Base-by-base conservation (phyloP, 495 filamentous ascomycete genomes). In the Acidomyces sp. region DNA sequence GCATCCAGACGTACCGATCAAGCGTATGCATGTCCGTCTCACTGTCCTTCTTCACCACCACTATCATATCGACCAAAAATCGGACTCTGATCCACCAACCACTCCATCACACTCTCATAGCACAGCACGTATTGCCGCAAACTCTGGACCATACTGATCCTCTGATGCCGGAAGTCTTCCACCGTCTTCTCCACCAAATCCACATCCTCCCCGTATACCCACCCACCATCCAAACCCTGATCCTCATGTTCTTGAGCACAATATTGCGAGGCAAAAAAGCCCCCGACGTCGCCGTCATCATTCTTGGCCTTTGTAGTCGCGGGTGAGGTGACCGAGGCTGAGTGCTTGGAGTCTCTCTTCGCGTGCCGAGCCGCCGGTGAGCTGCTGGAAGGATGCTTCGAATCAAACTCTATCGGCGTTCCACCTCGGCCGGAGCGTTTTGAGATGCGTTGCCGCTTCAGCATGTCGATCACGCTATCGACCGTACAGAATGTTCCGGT, bases 401-500 rank as follows among this genome's bases (percentile, higher is more conserved):
- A 62, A 35, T 75, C 70, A 10, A 67, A 39, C 5, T 69, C 64
- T 55, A 71, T 65, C n/a, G 50, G 47, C 30, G 48, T 48, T 12
- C 41, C 44, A 13, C 37, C 19, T 35, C 34, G n/a, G 29, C 10
- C 10, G 27, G 44, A 2, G 32, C 34, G 2, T 15, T 49, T 7
- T 49, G 37, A 43, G 18, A 54, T 35, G 23, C 74, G 70, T 54
- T 93, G 85, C 23, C 78, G 74, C 62, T 88, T 90, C 27, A 97
- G 59, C 76, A 93, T 90, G 56, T 88, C 84, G 35, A 96, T 72
- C 10, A 95, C 92, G 36, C 78, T 86, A 55, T 96, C 90, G 20
- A 96, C 84, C 0, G 90, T 92, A 58, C 90, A 97, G 46, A 97
- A 97, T 0, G 92, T 84, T 3, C 90, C 90, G 0, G 90, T 97